These are phyloP conservation scores for Vicia faba DNA, from an alignment of 306 rosid species.

Conservation along the genomic window DNA sequence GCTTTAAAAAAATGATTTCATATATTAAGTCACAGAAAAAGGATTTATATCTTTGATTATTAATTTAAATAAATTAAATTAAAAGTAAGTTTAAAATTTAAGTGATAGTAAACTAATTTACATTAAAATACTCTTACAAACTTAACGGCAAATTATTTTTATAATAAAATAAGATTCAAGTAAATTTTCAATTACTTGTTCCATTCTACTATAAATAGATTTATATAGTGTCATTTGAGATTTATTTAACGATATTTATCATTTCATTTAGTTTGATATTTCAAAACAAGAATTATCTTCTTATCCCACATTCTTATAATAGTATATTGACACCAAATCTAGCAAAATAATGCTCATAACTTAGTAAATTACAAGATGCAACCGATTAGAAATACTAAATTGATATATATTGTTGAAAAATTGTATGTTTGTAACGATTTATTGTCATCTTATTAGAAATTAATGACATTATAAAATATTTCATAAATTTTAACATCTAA, in stretches of 20 bases:
- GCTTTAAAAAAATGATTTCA: no score
- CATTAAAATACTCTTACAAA: background rate
- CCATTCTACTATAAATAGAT: background rate
- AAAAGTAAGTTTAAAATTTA: no score
- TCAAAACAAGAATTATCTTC: background rate
- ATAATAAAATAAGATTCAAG: background rate
- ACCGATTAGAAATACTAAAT: background rate
- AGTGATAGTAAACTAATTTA: no score
- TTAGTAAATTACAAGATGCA: background rate
- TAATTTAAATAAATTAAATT: no score
- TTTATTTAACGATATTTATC: background rate
- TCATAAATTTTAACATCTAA: no score
- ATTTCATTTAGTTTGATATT: background rate
- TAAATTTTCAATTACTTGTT: background rate
- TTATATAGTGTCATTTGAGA: background rate
- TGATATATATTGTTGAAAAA: no score
- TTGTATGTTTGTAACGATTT: background rate
- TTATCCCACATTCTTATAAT: background rate
- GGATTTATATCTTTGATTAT: no score
- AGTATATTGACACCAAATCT: background rate
- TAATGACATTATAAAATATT: no score
- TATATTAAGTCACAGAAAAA: no score
- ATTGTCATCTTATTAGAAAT: background rate
- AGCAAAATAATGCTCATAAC: background rate
- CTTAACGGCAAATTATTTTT: background rate